Conservation (phyloP, 495 filamentous ascomycete species). For the Neurospora sp. region DNA sequence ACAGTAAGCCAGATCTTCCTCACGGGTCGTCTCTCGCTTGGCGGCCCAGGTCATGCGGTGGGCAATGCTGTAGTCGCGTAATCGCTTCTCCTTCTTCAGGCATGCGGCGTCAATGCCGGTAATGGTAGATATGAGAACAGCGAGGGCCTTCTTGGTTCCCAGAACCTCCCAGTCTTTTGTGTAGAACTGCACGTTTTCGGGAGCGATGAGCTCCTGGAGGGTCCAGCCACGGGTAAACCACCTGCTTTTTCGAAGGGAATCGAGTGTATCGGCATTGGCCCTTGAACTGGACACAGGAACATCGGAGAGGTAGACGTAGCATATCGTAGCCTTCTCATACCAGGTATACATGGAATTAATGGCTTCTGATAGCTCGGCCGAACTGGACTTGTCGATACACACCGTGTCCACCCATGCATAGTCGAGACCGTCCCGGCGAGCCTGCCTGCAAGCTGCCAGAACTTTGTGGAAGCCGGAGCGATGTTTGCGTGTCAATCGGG, state of each 20-base stretch:
- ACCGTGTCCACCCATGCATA: constrained; percentile 32
- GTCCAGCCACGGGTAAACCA: constrained; percentile 36
- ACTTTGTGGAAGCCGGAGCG: constrained; percentile 23
- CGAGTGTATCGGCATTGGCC: neutral
- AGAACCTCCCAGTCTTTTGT: constrained; percentile 18
- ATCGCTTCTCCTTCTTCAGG: constrained; percentile 2
- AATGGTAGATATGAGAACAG: constrained; percentile 11
- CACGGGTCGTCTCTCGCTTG: constrained; percentile 17
- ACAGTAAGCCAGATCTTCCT: constrained; percentile 34
- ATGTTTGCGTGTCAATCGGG: constrained; percentile 10
- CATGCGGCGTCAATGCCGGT: constrained; percentile 21
- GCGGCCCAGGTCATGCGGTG: constrained; percentile 33
- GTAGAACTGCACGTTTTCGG: constrained; percentile 22
- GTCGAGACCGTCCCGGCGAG: constrained; percentile 4
- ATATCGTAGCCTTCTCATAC: constrained; percentile 26
- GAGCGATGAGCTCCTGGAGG: constrained; percentile 30
- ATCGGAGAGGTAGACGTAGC: constrained; percentile 33
- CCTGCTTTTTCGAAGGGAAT: constrained; percentile 8
- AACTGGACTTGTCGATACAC: constrained; percentile 36
- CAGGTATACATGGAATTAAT: constrained; percentile 35
- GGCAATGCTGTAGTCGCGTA: constrained; percentile 18
- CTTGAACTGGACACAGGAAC: constrained; percentile 2
- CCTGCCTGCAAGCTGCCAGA: constrained; percentile 8
- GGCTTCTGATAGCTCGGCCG: constrained; percentile 34
- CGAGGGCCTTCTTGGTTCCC: constrained; percentile 18